A percentile compares a stretch with the other conserved stretches of the same genome.
phyloP scores from a whole-genome alignment of 805 yeast genomes.

The Teunomyces funiuensis region DNA sequence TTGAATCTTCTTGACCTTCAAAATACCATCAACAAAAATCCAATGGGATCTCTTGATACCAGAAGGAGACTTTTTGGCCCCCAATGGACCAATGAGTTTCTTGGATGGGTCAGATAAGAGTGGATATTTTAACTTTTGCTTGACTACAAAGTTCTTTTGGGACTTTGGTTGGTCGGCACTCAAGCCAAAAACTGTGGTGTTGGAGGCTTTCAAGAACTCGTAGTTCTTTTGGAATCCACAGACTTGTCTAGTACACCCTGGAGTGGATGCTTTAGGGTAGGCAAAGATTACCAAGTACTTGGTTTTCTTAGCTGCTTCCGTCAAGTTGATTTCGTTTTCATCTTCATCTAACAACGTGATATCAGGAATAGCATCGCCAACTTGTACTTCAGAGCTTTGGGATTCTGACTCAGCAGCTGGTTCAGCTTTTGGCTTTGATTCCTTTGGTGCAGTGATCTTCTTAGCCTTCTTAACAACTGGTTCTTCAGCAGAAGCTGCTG shows the following conservation, averaged over 20 bases:
- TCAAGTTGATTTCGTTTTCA: constrained; percentile 48
- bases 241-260: constrained; percentile 96
- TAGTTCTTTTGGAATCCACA: constrained; percentile 78
- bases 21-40: constrained; percentile 77
- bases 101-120: constrained; percentile 75
- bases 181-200: constrained; percentile 71
- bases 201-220: constrained; percentile 47
- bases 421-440: neutral
- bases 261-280: constrained; percentile 91
- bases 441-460: constrained; percentile 8
- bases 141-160: constrained; percentile 72
- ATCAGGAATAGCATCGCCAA: constrained; percentile 70
- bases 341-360: constrained; percentile 66
- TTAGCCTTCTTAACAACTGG: constrained; percentile 10
- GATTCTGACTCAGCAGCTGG: neutral
- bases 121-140: constrained; percentile 71
- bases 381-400: constrained; percentile 26
- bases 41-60: constrained; percentile 91
- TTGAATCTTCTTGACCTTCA: constrained; percentile 51
- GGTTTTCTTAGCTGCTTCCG: constrained; percentile 27
- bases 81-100: constrained; percentile 67
- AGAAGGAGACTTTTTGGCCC: constrained; percentile 76
- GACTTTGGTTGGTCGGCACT: constrained; percentile 80
- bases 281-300: constrained; percentile 50
- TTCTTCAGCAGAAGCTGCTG: constrained; percentile 12